phyloP scores from a whole-genome alignment of 441 rosid species.

The Eruca vesicaria region DNA sequence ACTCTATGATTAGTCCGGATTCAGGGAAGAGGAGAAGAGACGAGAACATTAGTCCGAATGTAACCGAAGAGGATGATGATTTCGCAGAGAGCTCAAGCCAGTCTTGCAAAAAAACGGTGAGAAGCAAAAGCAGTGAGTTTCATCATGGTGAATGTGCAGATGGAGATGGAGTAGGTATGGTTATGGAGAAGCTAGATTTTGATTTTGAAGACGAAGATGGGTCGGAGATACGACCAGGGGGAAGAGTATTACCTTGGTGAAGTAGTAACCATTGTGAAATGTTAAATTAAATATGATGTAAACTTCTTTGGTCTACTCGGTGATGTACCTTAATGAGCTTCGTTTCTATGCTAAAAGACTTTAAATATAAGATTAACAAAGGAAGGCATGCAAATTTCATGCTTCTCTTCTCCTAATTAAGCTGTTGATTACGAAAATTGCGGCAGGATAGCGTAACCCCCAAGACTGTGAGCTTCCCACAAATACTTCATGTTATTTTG shows the following conservation, averaged over 20 bases:
- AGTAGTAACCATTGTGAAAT: slow-evolving; percentile 6
- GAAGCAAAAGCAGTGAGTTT: slow-evolving; percentile 28
- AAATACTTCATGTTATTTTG: background rate
- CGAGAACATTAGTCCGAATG: slow-evolving; percentile 37
- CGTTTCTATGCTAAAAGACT: too few relatives aligned
- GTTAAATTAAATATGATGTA: background rate
- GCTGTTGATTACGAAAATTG: too few relatives aligned
- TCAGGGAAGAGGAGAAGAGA: slow-evolving; percentile 82
- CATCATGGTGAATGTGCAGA: slow-evolving; percentile 33
- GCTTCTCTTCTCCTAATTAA: too few relatives aligned
- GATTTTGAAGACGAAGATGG: slow-evolving; percentile 35
- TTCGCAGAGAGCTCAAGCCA: slow-evolving; percentile 60
- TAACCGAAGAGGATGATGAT: slow-evolving; percentile 47
- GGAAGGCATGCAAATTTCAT: too few relatives aligned
- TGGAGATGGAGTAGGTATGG: slow-evolving; percentile 36
- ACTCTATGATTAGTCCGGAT: slow-evolving; percentile 55
- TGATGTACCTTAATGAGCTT: too few relatives aligned
- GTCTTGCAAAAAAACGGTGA: slow-evolving; percentile 59
- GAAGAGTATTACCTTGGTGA: slow-evolving; percentile 69
- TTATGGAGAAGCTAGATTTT: slow-evolving; percentile 40
- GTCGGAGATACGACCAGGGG: slow-evolving; percentile 35
- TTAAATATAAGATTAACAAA: too few relatives aligned
- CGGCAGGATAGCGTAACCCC: background rate
- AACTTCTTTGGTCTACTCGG: background rate
- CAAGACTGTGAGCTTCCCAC: background rate